These are phyloP conservation scores for Plasmodium ovale DNA, from an alignment of 169 alveolate genomes.

Conservation along the genomic window DNA sequence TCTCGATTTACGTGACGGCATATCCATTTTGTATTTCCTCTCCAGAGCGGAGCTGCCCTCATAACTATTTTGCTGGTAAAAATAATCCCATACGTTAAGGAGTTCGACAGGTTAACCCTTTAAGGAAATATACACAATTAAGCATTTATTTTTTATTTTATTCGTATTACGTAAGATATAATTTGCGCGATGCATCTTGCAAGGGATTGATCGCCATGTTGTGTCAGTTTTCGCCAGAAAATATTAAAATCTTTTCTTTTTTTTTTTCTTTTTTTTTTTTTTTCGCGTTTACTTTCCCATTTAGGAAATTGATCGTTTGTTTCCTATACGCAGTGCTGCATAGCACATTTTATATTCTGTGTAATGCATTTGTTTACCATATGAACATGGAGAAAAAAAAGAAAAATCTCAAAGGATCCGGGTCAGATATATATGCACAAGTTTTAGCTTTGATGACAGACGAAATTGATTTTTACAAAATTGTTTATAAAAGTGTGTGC, in stretches of 20 bases:
- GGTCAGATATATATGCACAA: conserved; percentile 23
- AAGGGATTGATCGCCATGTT: no score
- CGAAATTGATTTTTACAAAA: conserved; percentile 72
- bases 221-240: no score
- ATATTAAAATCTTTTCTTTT: background rate
- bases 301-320: conserved; percentile 48
- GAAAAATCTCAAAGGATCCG: background rate
- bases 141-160: background rate
- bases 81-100: conserved; percentile 66
- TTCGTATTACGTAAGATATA: background rate
- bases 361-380: conserved; percentile 30
- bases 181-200: no score
- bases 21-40: background rate
- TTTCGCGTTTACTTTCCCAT: background rate
- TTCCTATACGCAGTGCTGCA: conserved; percentile 66
- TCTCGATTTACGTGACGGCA: background rate
- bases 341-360: conserved; percentile 57
- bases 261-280: background rate
- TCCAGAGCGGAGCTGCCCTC: conserved; percentile 69
- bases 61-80: conserved; percentile 56
- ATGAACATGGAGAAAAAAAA: conserved; percentile 20
- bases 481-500: conserved; percentile 71
- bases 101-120: conserved; percentile 50
- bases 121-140: background rate
- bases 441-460: conserved; percentile 18